These are phyloP conservation scores for Coemansia sp. DNA, from an alignment of 192 early-diverging fungal genomes.

Conservation along the genomic window DNA sequence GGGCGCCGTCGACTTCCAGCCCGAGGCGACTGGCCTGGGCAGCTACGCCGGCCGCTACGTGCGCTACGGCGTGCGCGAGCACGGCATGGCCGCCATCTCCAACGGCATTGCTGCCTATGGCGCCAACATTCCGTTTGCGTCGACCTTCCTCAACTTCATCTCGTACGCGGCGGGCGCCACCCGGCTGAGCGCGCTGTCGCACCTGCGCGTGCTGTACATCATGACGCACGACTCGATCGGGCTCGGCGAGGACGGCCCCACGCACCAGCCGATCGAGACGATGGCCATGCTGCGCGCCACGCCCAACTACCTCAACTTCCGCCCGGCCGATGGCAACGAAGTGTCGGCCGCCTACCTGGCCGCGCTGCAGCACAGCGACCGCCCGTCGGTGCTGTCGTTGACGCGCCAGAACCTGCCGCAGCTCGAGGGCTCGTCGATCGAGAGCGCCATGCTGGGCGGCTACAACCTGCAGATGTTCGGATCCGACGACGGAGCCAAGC, in stretches of 20 bases:
- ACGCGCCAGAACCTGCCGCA: constrained; percentile 95
- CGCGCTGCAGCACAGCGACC: constrained; percentile 66
- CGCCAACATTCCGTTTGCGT: constrained; percentile 79
- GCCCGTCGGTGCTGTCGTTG: constrained; percentile 83
- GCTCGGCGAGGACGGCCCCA: constrained; percentile 97
- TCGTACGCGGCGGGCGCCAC: constrained; percentile 79
- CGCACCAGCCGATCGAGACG: constrained; percentile 98
- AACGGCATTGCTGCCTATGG: constrained; percentile 91
- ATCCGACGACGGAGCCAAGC: constrained; percentile 41
- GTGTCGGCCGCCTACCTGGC: constrained; percentile 84
- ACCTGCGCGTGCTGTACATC: constrained; percentile 91
- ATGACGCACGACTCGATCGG: constrained; percentile 99
- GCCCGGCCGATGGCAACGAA: constrained; percentile 96
- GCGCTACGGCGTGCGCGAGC: constrained; percentile 96
- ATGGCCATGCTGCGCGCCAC: constrained; percentile 83
- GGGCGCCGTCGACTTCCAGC: constrained; percentile 92
- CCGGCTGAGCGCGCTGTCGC: constrained; percentile 85
- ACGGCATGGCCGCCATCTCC: constrained; percentile 91
- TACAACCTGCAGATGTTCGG: constrained; percentile 76
- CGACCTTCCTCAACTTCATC: constrained; percentile 93
- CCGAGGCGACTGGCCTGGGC: constrained; percentile 67
- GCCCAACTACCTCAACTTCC: constrained; percentile 83
- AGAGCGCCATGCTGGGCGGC: constrained; percentile 80
- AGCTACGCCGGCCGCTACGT: constrained; percentile 85
- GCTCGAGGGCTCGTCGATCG: constrained; percentile 78